Percentiles rank a stretch among this genome's conserved stretches.
Evolutionary conservation across 2,329 filamentous ascomycete species (phyloP).

Genomic region (Ascochyta fabae): DNA sequence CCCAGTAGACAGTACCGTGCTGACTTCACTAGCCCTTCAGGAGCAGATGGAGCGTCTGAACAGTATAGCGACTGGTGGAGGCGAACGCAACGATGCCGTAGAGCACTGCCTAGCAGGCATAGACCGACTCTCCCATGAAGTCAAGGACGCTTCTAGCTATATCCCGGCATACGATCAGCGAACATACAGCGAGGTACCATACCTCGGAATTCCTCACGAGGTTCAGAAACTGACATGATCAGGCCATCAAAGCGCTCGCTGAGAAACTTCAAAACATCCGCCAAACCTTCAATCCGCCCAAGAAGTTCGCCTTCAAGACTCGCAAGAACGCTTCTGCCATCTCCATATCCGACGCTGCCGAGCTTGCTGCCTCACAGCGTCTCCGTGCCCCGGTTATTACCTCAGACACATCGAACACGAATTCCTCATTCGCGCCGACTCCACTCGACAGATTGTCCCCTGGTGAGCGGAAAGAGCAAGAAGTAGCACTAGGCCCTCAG

Average conservation of each 20-base stretch:
- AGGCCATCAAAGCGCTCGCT: slow-evolving; percentile 80
- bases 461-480: slow-evolving; percentile 42
- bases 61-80: slow-evolving; percentile 66
- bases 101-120: slow-evolving; percentile 83
- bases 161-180: slow-evolving; percentile 90
- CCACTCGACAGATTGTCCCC: slow-evolving; percentile 45
- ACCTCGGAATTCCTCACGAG: neutral
- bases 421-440: slow-evolving; percentile 53
- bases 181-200: slow-evolving; percentile 75
- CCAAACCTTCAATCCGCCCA: slow-evolving; percentile 69
- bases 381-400: slow-evolving; percentile 50
- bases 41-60: slow-evolving; percentile 74
- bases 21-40: slow-evolving; percentile 68
- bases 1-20: neutral
- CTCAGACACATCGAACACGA: slow-evolving; percentile 47
- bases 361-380: slow-evolving; percentile 58
- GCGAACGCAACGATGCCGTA: slow-evolving; percentile 79
- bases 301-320: slow-evolving; percentile 82
- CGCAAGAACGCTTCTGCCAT: slow-evolving; percentile 61
- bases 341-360: slow-evolving; percentile 63
- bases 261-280: slow-evolving; percentile 78
- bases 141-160: slow-evolving; percentile 81
- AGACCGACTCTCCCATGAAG: slow-evolving; percentile 78
- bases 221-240: slow-evolving; percentile 25
- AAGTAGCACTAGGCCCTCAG: slow-evolving; percentile 4